Conservation (phyloP, 2,329 filamentous ascomycete species). For the Ophiostoma australiae region DNA sequence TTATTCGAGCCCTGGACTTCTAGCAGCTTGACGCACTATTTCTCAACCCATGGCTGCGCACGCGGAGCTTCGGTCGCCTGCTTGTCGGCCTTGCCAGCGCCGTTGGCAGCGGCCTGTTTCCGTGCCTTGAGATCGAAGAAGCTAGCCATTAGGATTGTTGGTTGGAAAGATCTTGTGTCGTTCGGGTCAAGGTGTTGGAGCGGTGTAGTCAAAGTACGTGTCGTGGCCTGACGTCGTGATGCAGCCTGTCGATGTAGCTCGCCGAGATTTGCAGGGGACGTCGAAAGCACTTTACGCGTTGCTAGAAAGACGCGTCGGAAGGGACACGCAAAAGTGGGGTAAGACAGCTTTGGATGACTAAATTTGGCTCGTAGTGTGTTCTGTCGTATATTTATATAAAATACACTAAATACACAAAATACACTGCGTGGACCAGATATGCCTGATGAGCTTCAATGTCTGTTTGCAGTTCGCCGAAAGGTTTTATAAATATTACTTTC, state of each 20-base stretch:
- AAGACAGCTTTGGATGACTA: background rate
- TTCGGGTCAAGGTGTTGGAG: background rate
- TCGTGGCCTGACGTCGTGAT: background rate
- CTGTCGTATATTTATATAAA: too few relatives aligned
- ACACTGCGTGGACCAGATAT: too few relatives aligned
- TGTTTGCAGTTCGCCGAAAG: too few relatives aligned
- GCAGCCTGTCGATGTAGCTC: background rate
- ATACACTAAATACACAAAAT: too few relatives aligned
- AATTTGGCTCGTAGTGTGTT: background rate
- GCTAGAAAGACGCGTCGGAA: slow-evolving; percentile 19
- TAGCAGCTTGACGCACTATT: slow-evolving; percentile 64
- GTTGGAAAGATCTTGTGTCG: background rate
- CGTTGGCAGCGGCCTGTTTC: slow-evolving; percentile 66
- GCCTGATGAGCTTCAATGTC: too few relatives aligned
- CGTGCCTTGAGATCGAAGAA: slow-evolving; percentile 97
- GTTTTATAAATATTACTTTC: too few relatives aligned
- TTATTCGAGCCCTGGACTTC: slow-evolving; percentile 9
- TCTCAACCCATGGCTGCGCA: slow-evolving; percentile 95
- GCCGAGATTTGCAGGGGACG: slow-evolving; percentile 1
- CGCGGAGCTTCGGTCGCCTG: slow-evolving; percentile 58
- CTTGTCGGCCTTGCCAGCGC: slow-evolving; percentile 58
- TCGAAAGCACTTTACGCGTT: slow-evolving; percentile 27
- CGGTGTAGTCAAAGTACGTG: background rate
- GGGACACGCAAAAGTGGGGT: background rate
- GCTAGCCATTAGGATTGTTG: slow-evolving; percentile 60